Base-by-base conservation (phyloP, 2,329 filamentous ascomycete genomes). In the Thielaviopsis populi region DNA sequence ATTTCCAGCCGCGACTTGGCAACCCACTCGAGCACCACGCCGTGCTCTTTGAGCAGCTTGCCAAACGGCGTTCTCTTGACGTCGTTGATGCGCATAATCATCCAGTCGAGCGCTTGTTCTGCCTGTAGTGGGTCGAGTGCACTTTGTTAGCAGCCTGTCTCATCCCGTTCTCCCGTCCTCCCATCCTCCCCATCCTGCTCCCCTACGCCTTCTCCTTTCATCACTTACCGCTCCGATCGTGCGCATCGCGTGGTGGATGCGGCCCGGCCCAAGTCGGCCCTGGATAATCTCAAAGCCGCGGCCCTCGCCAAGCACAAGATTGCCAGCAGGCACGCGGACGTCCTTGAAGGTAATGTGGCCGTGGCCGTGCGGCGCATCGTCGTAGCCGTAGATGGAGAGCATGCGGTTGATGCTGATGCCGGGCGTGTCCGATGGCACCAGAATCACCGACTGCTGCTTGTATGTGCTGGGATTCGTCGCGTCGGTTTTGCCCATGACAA, bases 251-350 rank as follows among this genome's bases (percentile, higher is more conserved):
- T 99, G 94, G 78, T 99, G 94, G 73, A 99, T 97, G 65, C 94
- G 88, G 41, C 94, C 94, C 1, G 94, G 94, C 0, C 94, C 94
- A 27, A 99, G 86, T 69, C 94, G 89, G 65, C 94, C 94, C 74
- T 99, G 94, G 72, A 99, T 96, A 72, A 99, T 96, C 75, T 99
- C 94, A 74, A 99, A 99, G 22, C 94, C 94, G 67, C 89, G 85
- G 68, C 94, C 94, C 74, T 94, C 89, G 66, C 94, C 92, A 2
- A 99, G 86, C 11, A 97, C 88, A 71, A 99, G 86, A 77, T 89
- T 94, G 70, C 79, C 78, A 40, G 80, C 84, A 7, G 92, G 92
- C 0, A 99, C 89, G 66, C 92, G 88, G 67, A 97, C 94, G 72
- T 97, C 87, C 66, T 85, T 80, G 77, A 99, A 97, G 42, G 79